Evolutionary conservation across 75 land plant species (phyloP).

Genomic region (Ceratopteris richardii): DNA sequence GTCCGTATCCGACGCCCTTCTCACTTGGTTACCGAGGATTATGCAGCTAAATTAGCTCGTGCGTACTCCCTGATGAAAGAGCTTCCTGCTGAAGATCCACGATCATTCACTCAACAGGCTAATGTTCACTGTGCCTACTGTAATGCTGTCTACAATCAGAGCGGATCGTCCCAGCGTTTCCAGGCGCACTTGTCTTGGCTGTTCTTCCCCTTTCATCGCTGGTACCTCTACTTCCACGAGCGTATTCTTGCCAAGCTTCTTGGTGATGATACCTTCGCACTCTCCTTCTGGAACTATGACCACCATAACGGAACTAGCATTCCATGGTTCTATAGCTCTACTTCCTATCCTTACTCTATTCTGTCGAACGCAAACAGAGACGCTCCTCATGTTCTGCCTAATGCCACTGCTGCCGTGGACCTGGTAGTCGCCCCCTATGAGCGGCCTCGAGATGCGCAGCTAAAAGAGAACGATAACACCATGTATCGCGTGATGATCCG

Average conservation of each 20-base stretch:
- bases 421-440: background rate
- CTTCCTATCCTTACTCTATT: background rate
- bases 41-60: constrained; percentile 25
- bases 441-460: background rate
- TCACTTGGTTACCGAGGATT: constrained; percentile 40
- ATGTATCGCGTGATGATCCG: constrained; percentile 4
- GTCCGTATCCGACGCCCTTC: background rate
- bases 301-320: background rate
- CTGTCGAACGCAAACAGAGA: background rate
- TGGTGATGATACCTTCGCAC: constrained; percentile 17
- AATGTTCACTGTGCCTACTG: constrained; percentile 59
- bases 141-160: constrained; percentile 12
- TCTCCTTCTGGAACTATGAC: constrained; percentile 27
- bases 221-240: constrained; percentile 22
- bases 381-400: constrained; percentile 5
- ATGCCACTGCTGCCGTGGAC: background rate
- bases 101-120: constrained; percentile 50
- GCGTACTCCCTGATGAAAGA: constrained; percentile 42
- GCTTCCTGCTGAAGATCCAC: constrained; percentile 45
- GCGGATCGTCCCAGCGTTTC: constrained; percentile 2
- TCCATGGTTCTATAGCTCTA: constrained; percentile 5
- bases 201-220: constrained; percentile 10
- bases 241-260: constrained; percentile 15
- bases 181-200: constrained; percentile 7
- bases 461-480: constrained; percentile 1